phyloP scores from a whole-genome alignment of 768 basidiomycete species.

The Trametes coccinea region DNA sequence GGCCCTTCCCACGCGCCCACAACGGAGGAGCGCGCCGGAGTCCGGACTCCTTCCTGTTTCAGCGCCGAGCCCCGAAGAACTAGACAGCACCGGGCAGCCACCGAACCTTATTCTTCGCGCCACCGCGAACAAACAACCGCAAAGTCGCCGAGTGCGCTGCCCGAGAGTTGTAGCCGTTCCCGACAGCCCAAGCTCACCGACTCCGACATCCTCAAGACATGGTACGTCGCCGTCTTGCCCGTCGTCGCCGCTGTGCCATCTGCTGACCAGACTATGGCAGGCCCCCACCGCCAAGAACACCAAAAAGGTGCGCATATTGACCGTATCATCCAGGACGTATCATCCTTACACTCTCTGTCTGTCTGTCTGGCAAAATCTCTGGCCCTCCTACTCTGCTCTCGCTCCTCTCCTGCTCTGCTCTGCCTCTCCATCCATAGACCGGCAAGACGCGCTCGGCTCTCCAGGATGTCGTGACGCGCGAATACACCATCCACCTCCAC shows the following conservation, averaged over 20 bases:
- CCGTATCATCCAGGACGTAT: not conserved
- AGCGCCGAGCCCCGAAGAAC: slow-evolving; percentile 39
- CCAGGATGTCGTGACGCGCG: slow-evolving; percentile 96
- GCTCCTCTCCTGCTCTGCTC: slow-evolving; percentile 1
- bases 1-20: slow-evolving; percentile 4
- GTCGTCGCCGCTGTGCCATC: not conserved
- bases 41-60: slow-evolving; percentile 14
- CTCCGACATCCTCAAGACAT: slow-evolving; percentile 68
- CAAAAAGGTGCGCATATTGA: slow-evolving; percentile 52
- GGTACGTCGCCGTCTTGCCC: slow-evolving; percentile 43
- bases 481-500: slow-evolving; percentile 99
- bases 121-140: slow-evolving; percentile 39
- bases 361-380: not conserved
- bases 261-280: slow-evolving; percentile 29
- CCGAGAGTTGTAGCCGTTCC: slow-evolving; percentile 29
- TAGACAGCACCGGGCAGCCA: slow-evolving; percentile 47
- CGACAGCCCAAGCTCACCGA: slow-evolving; percentile 52
- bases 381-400: not conserved
- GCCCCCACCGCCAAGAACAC: slow-evolving; percentile 47
- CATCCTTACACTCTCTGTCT: slow-evolving; percentile 4
- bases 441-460: slow-evolving; percentile 95
- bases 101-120: slow-evolving; percentile 56
- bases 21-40: no score
- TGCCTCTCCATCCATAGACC: slow-evolving; percentile 45
- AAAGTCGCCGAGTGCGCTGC: slow-evolving; percentile 25